Conservation (phyloP, 2,329 filamentous ascomycete species). For the Pseudogymnoascus destructans region DNA sequence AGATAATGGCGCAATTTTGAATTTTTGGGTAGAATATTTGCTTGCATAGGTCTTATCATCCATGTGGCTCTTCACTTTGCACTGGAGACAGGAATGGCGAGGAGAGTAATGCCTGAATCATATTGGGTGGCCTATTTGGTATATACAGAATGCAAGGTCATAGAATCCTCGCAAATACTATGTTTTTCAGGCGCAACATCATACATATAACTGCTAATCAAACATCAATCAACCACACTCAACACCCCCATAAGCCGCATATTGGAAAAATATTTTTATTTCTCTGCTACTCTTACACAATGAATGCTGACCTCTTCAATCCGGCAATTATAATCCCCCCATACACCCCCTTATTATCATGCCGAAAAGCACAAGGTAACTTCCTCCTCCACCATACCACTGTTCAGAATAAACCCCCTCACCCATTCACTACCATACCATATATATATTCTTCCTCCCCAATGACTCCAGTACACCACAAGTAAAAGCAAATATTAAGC, state of each 20-base stretch:
- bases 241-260: background rate
- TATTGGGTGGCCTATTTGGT: background rate
- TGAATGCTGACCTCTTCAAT: background rate
- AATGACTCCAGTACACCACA: background rate
- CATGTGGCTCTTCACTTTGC: background rate
- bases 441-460: background rate
- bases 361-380: background rate
- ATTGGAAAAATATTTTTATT: background rate
- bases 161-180: background rate
- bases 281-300: background rate
- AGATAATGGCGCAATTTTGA: conserved; percentile 7
- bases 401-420: background rate
- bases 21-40: background rate
- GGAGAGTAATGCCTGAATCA: background rate
- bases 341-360: background rate
- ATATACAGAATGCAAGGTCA: background rate
- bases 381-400: background rate
- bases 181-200: background rate
- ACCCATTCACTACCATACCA: background rate
- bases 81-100: background rate
- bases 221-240: background rate
- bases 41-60: background rate
- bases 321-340: conserved; percentile 1
- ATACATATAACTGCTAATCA: background rate
- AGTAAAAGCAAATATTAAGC: background rate